Evolutionary conservation across 2,329 filamentous ascomycete species (phyloP), one percentile per base, ranked within the genome.

Genomic region (Hypoxylon sp.): DNA sequence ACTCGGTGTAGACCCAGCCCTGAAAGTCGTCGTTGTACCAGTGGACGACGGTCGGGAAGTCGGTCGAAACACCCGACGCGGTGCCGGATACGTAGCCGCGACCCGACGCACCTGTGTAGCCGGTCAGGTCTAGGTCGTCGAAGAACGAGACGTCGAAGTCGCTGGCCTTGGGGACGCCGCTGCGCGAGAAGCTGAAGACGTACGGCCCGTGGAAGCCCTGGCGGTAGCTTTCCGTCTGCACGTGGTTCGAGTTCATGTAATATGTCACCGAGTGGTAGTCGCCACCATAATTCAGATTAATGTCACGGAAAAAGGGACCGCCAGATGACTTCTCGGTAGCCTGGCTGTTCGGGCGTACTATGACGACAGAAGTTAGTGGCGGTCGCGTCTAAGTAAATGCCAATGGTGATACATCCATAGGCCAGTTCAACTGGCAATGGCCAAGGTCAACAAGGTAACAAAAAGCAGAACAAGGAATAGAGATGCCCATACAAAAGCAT

Each of bases 201-300:
- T 88, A 89, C 0, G 86, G 86, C 1, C 86, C 86, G 64, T 86
- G 81, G 50, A 89, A 78, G 1, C 87, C 86, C 71, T 81, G 81
- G n/a, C 87, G 79, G 74, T 76, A 85, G 15, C 74, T 71, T 70
- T 89, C 86, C 0, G 85, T 88, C 67, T 81, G 79, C 6, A 81
- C 80, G 58, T 88, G 86, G 34, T 81, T 81, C 2, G 82, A 86
- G 75, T 88, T 88, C 80, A 86, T 86, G 75, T 87, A 88, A 74
- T 84, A 87, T 66, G 85, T 87, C 0, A 88, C 78, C 6, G 77
- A 83, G 47, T 78, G 84, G 71, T 79, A 82, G 20, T 78, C 75
- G 1, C 82, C 83, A 6, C 78, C 81, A 32, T 84, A 84, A 73
- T 88, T 87, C 34, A 81, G 78, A 75, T 87, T 82, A 71, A 87